These are phyloP conservation scores for Ascochyta lentis DNA, from an alignment of 2,329 filamentous ascomycete species.

Conservation along the genomic window DNA sequence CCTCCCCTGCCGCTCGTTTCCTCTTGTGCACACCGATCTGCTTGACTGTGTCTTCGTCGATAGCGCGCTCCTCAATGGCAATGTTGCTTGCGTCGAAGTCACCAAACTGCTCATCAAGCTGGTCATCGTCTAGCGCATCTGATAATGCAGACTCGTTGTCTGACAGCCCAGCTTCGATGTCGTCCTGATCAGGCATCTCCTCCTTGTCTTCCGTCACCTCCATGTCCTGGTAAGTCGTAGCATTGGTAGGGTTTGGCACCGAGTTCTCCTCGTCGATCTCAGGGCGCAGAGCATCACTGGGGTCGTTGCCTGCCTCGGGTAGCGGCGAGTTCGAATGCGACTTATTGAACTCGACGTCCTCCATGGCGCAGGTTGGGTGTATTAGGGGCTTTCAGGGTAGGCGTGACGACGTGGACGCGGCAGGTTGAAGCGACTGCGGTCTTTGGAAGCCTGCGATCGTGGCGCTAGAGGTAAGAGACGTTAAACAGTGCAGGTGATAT, in stretches of 20 bases:
- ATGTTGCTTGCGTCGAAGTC: constrained; percentile 68
- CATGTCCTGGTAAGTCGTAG: constrained; percentile 53
- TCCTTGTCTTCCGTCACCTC: constrained; percentile 52
- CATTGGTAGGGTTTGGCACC: constrained; percentile 52
- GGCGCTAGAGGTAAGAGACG: constrained; percentile 1
- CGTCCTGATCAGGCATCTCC: constrained; percentile 47
- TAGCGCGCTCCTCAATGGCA: constrained; percentile 65
- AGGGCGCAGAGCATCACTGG: constrained; percentile 54
- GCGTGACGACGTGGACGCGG: constrained; percentile 3
- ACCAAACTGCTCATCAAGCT: constrained; percentile 62
- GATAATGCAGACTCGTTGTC: constrained; percentile 69
- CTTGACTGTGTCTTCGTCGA: constrained; percentile 68
- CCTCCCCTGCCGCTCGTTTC: constrained; percentile 67
- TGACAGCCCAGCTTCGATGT: constrained; percentile 54
- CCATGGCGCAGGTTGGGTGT: constrained; percentile 40
- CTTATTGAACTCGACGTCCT: constrained; percentile 51
- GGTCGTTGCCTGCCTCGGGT: constrained; percentile 57
- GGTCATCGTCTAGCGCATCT: constrained; percentile 66
- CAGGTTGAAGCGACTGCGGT: neutral
- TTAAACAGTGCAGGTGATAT: constrained; percentile 8
- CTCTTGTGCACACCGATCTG: constrained; percentile 69
- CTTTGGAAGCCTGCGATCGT: neutral
- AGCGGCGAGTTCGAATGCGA: constrained; percentile 50
- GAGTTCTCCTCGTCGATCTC: constrained; percentile 59
- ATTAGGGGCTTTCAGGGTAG: neutral